phyloP scores from a whole-genome alignment of 1,139 yeast genomes.

The Candida freyschussii region DNA sequence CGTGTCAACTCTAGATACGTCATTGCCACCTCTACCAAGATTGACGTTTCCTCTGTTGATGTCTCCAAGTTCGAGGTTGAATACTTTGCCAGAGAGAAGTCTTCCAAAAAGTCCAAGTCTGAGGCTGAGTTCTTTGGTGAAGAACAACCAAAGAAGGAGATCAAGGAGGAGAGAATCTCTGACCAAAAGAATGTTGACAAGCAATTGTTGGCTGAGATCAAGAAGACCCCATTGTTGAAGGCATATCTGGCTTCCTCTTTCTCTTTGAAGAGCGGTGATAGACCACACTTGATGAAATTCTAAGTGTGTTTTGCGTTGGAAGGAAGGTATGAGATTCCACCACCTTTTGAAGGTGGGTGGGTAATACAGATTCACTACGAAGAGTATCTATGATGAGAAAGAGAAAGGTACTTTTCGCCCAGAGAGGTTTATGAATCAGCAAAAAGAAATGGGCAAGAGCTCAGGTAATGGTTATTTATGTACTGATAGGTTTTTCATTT shows the following conservation, averaged over 20 bases:
- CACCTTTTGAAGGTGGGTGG: slow-evolving; percentile 1
- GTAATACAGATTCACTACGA: neutral
- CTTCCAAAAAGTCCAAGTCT: slow-evolving; percentile 61
- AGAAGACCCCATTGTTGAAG: slow-evolving; percentile 88
- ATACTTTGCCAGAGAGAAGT: slow-evolving; percentile 89
- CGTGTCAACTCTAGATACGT: slow-evolving; percentile 94
- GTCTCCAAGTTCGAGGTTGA: slow-evolving; percentile 79
- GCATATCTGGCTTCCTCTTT: slow-evolving; percentile 87
- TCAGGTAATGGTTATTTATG: slow-evolving; percentile 22
- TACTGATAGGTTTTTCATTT: slow-evolving; percentile 20
- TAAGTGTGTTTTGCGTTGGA: slow-evolving; percentile 33
- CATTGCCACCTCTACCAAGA: slow-evolving; percentile 88
- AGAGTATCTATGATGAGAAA: neutral
- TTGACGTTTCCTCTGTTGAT: slow-evolving; percentile 66
- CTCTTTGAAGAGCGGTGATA: slow-evolving; percentile 93
- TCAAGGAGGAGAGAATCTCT: slow-evolving; percentile 83
- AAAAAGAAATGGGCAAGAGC: slow-evolving; percentile 7
- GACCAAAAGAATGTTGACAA: slow-evolving; percentile 91
- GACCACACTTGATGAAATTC: slow-evolving; percentile 90
- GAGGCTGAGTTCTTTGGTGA: slow-evolving; percentile 88
- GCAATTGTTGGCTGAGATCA: slow-evolving; percentile 79
- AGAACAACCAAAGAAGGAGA: slow-evolving; percentile 63
- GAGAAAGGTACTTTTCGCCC: neutral
- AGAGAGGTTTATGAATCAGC: slow-evolving; percentile 5
- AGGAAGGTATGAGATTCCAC: neutral